A percentile compares a stretch with the other conserved stretches of the same genome.
phyloP scores from a whole-genome alignment of 2,329 filamentous ascomycete genomes.

The Periconia macrospinosa region DNA sequence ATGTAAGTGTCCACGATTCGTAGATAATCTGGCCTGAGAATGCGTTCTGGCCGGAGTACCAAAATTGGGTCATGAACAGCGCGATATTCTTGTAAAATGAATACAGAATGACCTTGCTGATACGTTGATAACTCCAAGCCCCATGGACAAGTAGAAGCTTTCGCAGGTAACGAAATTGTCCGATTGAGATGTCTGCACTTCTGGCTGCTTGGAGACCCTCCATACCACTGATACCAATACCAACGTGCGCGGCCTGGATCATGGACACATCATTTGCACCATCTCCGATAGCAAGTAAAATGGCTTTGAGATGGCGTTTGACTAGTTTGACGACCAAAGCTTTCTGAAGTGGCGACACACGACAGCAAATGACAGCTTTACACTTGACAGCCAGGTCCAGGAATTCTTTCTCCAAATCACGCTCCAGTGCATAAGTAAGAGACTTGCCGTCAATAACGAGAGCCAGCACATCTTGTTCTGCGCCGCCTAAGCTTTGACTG shows the following conservation, averaged over 20 bases:
- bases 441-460: constrained; percentile 96
- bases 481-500: constrained; percentile 74
- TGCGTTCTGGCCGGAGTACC: constrained; percentile 96
- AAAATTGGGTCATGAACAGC: constrained; percentile 98
- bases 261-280: constrained; percentile 99
- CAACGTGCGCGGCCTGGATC: constrained; percentile 98
- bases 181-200: constrained; percentile 94
- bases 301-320: constrained; percentile 88
- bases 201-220: constrained; percentile 96
- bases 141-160: constrained; percentile 95
- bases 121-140: constrained; percentile 95
- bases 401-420: constrained; percentile 90
- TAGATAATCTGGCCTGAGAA: constrained; percentile 98
- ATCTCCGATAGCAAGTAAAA: constrained; percentile 93
- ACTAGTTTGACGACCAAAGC: constrained; percentile 97
- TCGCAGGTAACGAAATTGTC: constrained; percentile 90
- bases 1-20: constrained; percentile 98
- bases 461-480: constrained; percentile 84
- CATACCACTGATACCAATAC: constrained; percentile 93
- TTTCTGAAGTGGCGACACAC: constrained; percentile 96
- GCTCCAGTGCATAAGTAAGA: constrained; percentile 88
- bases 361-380: constrained; percentile 97
- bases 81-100: constrained; percentile 99
- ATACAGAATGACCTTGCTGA: constrained; percentile 96
- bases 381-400: constrained; percentile 92